Conservation (phyloP, 257 asterid genomes). For the Fraxinus cuspidata region DNA sequence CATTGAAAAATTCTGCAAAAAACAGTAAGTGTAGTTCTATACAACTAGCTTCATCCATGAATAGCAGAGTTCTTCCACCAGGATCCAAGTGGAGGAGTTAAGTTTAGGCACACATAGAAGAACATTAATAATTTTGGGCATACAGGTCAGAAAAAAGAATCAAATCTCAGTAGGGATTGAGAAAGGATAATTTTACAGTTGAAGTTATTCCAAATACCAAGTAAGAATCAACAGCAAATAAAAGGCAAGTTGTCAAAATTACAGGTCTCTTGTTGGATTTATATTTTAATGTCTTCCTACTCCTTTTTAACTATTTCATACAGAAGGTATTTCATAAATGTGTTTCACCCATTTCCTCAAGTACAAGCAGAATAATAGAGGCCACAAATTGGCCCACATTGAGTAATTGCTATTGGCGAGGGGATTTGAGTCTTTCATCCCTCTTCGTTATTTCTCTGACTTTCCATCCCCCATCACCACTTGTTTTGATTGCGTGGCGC, state of each 20-base stretch:
- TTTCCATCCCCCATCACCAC: too few relatives aligned
- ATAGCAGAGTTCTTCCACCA: not conserved
- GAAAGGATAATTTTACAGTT: not conserved
- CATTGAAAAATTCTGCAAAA: not conserved
- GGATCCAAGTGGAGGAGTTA: not conserved
- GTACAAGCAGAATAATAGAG: not conserved
- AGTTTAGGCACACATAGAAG: not conserved
- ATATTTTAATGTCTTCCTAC: conserved; percentile 1
- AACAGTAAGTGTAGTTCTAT: not conserved
- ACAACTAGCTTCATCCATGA: not conserved
- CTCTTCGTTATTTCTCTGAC: too few relatives aligned
- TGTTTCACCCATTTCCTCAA: conserved; percentile 8
- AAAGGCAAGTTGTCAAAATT: not conserved
- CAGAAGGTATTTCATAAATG: conserved; percentile 5
- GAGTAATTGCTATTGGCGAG: not conserved
- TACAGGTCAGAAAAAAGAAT: not conserved
- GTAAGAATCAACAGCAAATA: not conserved
- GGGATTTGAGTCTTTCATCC: too few relatives aligned
- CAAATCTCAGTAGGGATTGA: not conserved
- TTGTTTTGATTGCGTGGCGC: too few relatives aligned
- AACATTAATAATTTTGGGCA: not conserved
- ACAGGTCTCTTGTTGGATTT: conserved; percentile 7
- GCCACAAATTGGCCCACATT: not conserved
- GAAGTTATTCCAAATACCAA: not conserved
- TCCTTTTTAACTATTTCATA: not conserved